Conservation (phyloP, 306 rosid genomes). For the Ormosia semicastrata region DNA sequence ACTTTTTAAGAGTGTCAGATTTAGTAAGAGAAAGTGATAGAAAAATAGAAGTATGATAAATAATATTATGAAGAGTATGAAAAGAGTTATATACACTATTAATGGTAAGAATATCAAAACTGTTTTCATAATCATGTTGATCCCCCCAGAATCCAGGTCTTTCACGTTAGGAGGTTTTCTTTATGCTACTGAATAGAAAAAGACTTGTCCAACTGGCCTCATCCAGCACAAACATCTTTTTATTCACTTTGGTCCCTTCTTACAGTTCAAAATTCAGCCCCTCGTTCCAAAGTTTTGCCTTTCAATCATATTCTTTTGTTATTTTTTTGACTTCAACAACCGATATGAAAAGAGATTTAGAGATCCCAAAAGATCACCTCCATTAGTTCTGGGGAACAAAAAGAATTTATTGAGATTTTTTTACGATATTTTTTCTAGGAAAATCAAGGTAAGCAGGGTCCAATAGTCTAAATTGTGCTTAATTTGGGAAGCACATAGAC, state of each 20-base stretch:
- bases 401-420: not conserved
- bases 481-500: constrained; percentile 39
- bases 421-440: not conserved
- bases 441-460: constrained; percentile 27
- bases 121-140: constrained; percentile 22
- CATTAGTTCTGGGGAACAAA: constrained; percentile 19
- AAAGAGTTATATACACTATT: too few relatives aligned
- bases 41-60: too few relatives aligned
- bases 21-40: too few relatives aligned
- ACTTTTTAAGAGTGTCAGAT: too few relatives aligned
- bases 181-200: constrained; percentile 17
- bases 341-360: not conserved
- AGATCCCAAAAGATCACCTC: not conserved
- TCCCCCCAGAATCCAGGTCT: constrained; percentile 20
- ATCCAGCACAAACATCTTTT: constrained; percentile 28
- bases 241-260: constrained; percentile 7
- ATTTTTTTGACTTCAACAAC: constrained; percentile 27
- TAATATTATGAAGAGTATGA: too few relatives aligned
- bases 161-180: constrained; percentile 20
- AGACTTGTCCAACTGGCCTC: constrained; percentile 17
- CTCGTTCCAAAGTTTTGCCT: constrained; percentile 1
- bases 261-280: constrained; percentile 19
- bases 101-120: too few relatives aligned
- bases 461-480: constrained; percentile 19
- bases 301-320: constrained; percentile 22